These are phyloP conservation scores for Neolentinus lepideus DNA, from an alignment of 1,284 basidiomycete species.

Conservation along the genomic window DNA sequence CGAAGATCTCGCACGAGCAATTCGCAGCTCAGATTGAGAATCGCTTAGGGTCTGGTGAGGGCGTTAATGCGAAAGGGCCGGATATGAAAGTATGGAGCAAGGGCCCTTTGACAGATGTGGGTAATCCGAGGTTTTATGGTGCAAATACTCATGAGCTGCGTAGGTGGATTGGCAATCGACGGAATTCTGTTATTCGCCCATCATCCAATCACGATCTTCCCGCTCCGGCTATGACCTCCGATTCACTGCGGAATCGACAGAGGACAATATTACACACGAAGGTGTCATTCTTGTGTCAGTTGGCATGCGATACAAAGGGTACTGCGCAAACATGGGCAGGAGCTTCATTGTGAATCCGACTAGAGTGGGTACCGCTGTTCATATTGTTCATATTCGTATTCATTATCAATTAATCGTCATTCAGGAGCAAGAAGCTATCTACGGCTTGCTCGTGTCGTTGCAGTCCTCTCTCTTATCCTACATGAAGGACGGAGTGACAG, in stretches of 20 bases:
- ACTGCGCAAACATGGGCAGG: constrained; percentile 87
- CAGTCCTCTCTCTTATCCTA: constrained; percentile 74
- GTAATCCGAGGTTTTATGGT: constrained; percentile 21
- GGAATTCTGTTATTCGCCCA: constrained; percentile 93
- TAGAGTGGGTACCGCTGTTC: constrained; percentile 43
- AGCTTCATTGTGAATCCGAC: constrained; percentile 95
- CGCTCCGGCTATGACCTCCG: constrained; percentile 82
- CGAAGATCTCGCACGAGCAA: constrained; percentile 84
- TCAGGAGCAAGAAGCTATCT: constrained; percentile 87
- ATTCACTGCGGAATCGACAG: constrained; percentile 80
- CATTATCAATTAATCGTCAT: constrained; percentile 1
- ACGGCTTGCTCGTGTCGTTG: constrained; percentile 71
- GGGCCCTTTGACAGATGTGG: constrained; percentile 67
- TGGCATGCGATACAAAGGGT: constrained; percentile 90
- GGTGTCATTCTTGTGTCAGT: constrained; percentile 87
- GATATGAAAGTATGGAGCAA: constrained; percentile 89
- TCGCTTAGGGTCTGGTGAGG: constrained; percentile 81
- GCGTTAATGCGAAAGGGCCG: constrained; percentile 65
- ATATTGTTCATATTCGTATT: background rate
- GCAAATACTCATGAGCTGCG: background rate
- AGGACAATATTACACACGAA: constrained; percentile 81
- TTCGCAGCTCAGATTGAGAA: constrained; percentile 82
- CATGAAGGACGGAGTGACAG: constrained; percentile 76
- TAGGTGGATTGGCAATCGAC: constrained; percentile 84
- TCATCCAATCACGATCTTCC: constrained; percentile 89